Conservation (phyloP, 2,329 filamentous ascomycete species). For the Pyricularia pennisetigena region DNA sequence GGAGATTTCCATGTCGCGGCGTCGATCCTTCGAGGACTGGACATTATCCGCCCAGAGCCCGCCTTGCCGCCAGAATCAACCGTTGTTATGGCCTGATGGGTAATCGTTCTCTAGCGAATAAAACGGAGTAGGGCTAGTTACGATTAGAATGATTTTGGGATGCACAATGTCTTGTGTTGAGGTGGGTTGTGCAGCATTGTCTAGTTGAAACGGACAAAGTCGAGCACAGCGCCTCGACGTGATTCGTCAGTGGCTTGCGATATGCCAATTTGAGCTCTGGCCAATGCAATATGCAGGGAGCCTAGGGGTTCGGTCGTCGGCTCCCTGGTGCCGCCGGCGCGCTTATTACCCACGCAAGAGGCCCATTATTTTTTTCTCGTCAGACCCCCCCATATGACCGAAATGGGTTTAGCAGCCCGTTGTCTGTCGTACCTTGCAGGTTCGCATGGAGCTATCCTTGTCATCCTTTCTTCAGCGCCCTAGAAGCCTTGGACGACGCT, state of each 20-base stretch:
- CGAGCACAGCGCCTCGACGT: background rate
- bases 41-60: background rate
- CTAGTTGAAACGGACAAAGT: background rate
- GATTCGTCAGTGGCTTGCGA: background rate
- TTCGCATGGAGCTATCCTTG: background rate
- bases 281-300: background rate
- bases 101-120: background rate
- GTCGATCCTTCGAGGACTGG: background rate
- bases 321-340: background rate
- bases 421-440: background rate
- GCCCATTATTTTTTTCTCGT: background rate
- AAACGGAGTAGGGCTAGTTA: background rate
- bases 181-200: background rate
- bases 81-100: background rate
- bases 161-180: background rate
- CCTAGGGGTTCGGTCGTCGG: background rate
- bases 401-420: background rate
- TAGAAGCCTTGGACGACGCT: background rate
- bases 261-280: background rate
- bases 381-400: background rate
- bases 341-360: background rate
- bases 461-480: background rate
- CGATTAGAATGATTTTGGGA: background rate
- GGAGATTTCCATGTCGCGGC: background rate
- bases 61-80: background rate